Evolutionary conservation across 768 basidiomycete species (phyloP), one percentile per base, ranked within the genome.

Genomic region (Lactifluus piperatus): DNA sequence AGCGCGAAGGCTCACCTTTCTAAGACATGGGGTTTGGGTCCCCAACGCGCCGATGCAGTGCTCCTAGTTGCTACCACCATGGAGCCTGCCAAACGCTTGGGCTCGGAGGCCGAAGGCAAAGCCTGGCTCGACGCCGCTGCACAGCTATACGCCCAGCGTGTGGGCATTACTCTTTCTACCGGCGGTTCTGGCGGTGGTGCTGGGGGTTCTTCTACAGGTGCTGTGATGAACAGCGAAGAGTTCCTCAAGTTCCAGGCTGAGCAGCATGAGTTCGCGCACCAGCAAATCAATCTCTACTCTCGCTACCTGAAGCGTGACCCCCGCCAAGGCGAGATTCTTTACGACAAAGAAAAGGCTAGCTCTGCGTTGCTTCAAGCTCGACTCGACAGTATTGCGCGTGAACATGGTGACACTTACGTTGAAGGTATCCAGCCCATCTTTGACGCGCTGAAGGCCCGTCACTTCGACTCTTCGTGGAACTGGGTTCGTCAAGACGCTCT

Each of bases 381-480:
- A 67, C 79, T 99, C 50, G 97, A 98, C 69, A 83, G 83, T 60
- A 92, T 99, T 69, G 76, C 82, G 46, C 80, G 83, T 62, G 97
- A 99, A 69, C 97, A 99, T 64, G 97, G 97, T 29, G 94, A 98
- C 57, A 71, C 78, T 0, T 99, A 99, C 73, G 77, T 98, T 60
- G 88, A 94, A 32, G 97, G 97, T 45, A 95, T 98, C 62, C 89
- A 94, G 68, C 97, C 97, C 11, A 79, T 82, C 58, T 99, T 99
- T 72, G 91, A 95, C 68, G 86, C 91, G 2, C 78, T 97, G 67
- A 98, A 99, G 74, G 97, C 95, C 11, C 90, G 97, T 47, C 94
- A 88, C 70, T 98, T 99, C 77, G 94, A 98, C 70, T 98, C 95
- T 2, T 93, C 89, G 6, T 99, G 95, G 97, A 99, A 99, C 70